A percentile compares a stretch with the other conserved stretches of the same genome.
Evolutionary conservation across 2,329 filamentous ascomycete genomes (phyloP).

Genomic region (Thermoascus crustaceus): DNA sequence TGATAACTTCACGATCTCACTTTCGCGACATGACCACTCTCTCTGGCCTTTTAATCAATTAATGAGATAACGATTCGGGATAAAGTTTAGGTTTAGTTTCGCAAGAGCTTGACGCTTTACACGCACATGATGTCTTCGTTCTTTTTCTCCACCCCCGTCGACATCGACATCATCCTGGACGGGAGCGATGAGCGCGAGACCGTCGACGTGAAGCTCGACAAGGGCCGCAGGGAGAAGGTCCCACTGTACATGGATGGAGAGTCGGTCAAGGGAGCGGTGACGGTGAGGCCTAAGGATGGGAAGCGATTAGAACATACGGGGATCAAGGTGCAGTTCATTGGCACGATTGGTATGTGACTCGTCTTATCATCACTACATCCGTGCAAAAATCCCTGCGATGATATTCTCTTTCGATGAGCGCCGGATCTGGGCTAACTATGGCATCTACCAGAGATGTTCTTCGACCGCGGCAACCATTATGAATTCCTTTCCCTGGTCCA

Average conservation of each 20-base stretch:
- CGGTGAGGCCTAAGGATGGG: slow-evolving; percentile 92
- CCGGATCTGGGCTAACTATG: slow-evolving; percentile 4
- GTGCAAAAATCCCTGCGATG: slow-evolving; percentile 4
- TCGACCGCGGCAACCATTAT: slow-evolving; percentile 97
- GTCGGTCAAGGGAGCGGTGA: slow-evolving; percentile 93
- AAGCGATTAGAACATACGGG: slow-evolving; percentile 96
- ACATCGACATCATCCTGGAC: slow-evolving; percentile 97
- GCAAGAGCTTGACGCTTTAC: not conserved
- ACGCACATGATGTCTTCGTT: slow-evolving; percentile 91
- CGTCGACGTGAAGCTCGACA: slow-evolving; percentile 97
- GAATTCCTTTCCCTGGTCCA: slow-evolving; percentile 97
- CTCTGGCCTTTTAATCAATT: slow-evolving; percentile 10
- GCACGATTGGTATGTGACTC: slow-evolving; percentile 71
- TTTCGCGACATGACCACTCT: slow-evolving; percentile 8
- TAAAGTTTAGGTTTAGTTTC: slow-evolving; percentile 10
- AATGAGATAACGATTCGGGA: slow-evolving; percentile 7
- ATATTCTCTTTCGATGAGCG: slow-evolving; percentile 2
- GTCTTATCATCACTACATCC: not conserved
- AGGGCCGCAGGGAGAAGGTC: slow-evolving; percentile 93
- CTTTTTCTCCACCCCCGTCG: slow-evolving; percentile 96
- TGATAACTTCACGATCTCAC: slow-evolving; percentile 4
- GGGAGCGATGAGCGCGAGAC: slow-evolving; percentile 89
- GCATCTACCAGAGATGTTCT: slow-evolving; percentile 86
- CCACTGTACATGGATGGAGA: slow-evolving; percentile 97
- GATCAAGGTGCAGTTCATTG: slow-evolving; percentile 99